phyloP scores from a whole-genome alignment of 2,329 filamentous ascomycete species.

The Pseudogymnoascus sp. region DNA sequence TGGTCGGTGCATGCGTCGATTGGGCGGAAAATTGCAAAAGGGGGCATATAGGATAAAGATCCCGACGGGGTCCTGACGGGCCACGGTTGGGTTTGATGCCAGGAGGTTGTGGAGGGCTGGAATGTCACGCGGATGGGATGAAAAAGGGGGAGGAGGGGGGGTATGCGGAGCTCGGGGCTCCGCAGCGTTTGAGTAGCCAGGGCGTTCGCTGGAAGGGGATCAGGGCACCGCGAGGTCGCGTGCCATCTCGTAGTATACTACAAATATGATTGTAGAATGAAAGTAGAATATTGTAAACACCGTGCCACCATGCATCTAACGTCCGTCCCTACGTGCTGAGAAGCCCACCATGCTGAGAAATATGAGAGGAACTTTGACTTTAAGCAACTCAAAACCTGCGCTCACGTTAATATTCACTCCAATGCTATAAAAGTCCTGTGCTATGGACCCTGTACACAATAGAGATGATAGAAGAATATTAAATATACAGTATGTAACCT shows the following conservation, averaged over 20 bases:
- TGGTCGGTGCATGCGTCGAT: not conserved
- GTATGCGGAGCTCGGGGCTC: not conserved
- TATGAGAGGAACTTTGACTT: too few species aligned
- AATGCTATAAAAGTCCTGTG: too few species aligned
- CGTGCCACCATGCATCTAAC: not conserved
- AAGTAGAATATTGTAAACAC: not conserved
- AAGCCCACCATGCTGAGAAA: too few species aligned
- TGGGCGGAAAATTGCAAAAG: not conserved
- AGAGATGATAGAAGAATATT: too few species aligned
- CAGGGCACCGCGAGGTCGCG: not conserved
- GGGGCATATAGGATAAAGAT: not conserved
- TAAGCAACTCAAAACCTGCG: too few species aligned
- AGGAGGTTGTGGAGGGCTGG: not conserved
- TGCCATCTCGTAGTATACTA: conserved; percentile 4
- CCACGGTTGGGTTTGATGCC: not conserved
- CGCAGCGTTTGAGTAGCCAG: not conserved
- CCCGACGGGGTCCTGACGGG: not conserved
- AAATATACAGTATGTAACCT: too few species aligned
- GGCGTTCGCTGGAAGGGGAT: not conserved
- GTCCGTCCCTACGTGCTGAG: too few species aligned
- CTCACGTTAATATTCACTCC: too few species aligned
- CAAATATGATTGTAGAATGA: not conserved
- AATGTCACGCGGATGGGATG: not conserved
- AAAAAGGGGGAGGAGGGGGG: not conserved
- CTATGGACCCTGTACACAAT: too few species aligned